Conservation (phyloP, 305 asterid genomes). For the Fraxinus paxiana region DNA sequence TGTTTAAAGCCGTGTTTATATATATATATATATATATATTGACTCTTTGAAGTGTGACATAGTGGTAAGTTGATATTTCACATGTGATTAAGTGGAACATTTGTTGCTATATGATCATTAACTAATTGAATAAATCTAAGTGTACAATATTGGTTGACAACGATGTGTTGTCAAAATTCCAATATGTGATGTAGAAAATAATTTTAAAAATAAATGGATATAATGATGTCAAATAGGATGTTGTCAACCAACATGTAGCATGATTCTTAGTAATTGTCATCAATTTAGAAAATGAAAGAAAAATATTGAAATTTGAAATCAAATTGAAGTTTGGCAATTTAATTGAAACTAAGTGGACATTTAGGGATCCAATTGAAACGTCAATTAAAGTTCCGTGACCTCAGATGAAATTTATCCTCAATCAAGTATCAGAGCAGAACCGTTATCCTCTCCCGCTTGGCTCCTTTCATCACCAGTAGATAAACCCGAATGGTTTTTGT, state of each 20-base stretch:
- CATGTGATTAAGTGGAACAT: background rate
- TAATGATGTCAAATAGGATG: too few species aligned
- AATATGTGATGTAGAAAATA: too few species aligned
- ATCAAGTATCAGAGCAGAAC: constrained; percentile 35
- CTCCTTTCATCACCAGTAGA: constrained; percentile 32
- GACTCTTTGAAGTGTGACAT: background rate
- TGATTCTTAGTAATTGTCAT: too few species aligned
- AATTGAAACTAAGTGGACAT: background rate
- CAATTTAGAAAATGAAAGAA: background rate
- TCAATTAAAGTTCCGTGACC: background rate
- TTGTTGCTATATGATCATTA: background rate
- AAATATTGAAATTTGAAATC: background rate
- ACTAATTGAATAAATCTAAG: too few species aligned
- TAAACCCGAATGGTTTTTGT: constrained; percentile 29
- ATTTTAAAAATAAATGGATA: too few species aligned
- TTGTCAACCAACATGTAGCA: too few species aligned
- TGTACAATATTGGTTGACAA: too few species aligned
- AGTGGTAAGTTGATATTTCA: background rate
- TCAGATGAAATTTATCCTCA: background rate
- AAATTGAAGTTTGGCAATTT: background rate
- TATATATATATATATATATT: too few species aligned
- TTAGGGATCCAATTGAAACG: background rate
- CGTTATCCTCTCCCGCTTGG: constrained; percentile 55
- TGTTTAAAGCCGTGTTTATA: background rate
- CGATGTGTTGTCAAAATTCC: too few species aligned